Conservation (phyloP, 1,284 basidiomycete genomes). For the Anthracocystis panici-leucophaei region DNA sequence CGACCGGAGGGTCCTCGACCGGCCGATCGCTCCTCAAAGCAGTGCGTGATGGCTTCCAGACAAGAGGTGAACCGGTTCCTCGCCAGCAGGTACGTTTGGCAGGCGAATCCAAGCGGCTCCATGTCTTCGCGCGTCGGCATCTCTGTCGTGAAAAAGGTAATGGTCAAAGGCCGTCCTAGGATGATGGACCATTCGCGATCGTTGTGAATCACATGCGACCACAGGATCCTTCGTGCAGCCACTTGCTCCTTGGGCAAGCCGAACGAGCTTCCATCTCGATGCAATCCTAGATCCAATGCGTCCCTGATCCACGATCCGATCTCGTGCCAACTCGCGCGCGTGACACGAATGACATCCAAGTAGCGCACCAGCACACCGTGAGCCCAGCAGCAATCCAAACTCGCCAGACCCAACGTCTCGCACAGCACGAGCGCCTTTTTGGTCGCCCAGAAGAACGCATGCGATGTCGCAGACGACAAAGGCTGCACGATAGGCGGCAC, state of each 20-base stretch:
- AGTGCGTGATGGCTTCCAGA: conserved; percentile 49
- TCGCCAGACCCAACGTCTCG: conserved; percentile 48
- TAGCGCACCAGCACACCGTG: conserved; percentile 49
- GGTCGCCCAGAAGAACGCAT: conserved; percentile 53
- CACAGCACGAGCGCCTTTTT: conserved; percentile 52
- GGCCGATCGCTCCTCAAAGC: conserved; percentile 46
- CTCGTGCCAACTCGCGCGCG: conserved; percentile 51
- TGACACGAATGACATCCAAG: conserved; percentile 49
- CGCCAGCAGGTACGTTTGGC: conserved; percentile 44
- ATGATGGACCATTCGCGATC: conserved; percentile 55
- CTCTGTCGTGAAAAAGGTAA: conserved; percentile 48
- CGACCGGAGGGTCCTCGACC: conserved; percentile 30
- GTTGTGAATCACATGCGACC: conserved; percentile 56
- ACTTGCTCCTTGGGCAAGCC: conserved; percentile 51
- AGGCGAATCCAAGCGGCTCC: conserved; percentile 49
- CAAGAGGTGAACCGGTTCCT: conserved; percentile 46
- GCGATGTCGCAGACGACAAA: conserved; percentile 42
- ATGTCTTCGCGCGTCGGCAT: conserved; percentile 50
- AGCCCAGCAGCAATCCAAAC: conserved; percentile 53
- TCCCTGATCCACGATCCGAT: conserved; percentile 52
- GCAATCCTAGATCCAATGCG: conserved; percentile 46
- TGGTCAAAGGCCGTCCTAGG: conserved; percentile 46
- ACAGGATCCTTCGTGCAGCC: conserved; percentile 39
- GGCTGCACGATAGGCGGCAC: conserved; percentile 51
- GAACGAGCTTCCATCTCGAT: conserved; percentile 49